Evolutionary conservation across 495 filamentous ascomycete genomes (phyloP).

Genomic region (Aspergillus biplanus): DNA sequence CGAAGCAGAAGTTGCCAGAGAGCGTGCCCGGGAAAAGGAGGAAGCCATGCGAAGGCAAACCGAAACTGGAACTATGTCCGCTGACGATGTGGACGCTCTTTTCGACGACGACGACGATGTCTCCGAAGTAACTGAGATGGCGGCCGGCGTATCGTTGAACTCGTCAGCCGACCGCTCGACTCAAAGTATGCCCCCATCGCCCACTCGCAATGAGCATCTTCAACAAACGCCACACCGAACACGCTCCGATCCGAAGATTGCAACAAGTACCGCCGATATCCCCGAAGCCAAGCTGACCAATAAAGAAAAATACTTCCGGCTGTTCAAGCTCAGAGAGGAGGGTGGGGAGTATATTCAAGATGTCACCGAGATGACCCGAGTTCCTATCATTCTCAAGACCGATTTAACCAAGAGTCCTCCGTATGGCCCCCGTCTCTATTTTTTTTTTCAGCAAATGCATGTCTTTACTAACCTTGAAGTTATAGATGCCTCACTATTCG

Average conservation of each 20-base stretch:
- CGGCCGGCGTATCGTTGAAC: conserved; percentile 81
- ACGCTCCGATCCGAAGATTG: conserved; percentile 89
- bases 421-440: conserved; percentile 60
- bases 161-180: conserved; percentile 76
- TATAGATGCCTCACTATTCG: conserved; percentile 93
- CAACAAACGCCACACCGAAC: conserved; percentile 81
- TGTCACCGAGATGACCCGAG: conserved; percentile 94
- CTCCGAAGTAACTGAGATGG: conserved; percentile 82
- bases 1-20: conserved; percentile 78
- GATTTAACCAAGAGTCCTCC: conserved; percentile 98
- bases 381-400: conserved; percentile 96
- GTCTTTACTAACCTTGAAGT: conserved; percentile 16
- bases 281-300: conserved; percentile 80
- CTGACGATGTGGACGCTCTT: conserved; percentile 86
- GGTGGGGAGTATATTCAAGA: conserved; percentile 97
- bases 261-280: conserved; percentile 66
- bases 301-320: conserved; percentile 93
- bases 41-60: conserved; percentile 89
- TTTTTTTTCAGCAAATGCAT: conserved; percentile 8
- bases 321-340: conserved; percentile 90
- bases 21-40: conserved; percentile 77
- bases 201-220: conserved; percentile 73
- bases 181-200: conserved; percentile 94
- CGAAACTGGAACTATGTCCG: conserved; percentile 87
- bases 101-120: conserved; percentile 91